Conservation (phyloP, 306 rosid genomes). For the Chamaecrista fasciculata region DNA sequence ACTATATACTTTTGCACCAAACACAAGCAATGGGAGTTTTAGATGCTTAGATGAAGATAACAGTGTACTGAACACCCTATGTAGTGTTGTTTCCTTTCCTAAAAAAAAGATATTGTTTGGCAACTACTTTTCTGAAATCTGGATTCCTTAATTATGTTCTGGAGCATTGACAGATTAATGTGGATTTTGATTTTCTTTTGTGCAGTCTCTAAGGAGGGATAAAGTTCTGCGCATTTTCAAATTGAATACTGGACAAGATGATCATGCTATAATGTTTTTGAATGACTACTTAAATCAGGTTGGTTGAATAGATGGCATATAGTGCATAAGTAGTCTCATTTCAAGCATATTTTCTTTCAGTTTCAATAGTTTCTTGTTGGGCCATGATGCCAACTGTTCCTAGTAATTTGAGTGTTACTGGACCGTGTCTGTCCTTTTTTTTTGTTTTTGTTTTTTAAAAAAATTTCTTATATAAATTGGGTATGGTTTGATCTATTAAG, state of each 20-base stretch:
- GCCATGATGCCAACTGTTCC: constrained; percentile 13
- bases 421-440: neutral
- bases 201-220: constrained; percentile 79
- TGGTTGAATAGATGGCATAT: constrained; percentile 21
- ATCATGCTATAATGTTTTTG: constrained; percentile 81
- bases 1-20: neutral
- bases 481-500: constrained; percentile 8
- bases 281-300: constrained; percentile 88
- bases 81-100: neutral
- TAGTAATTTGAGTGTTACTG: constrained; percentile 9
- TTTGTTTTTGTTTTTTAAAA: neutral
- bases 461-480: neutral
- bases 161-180: constrained; percentile 7
- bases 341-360: neutral
- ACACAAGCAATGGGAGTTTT: neutral
- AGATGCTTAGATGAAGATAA: neutral
- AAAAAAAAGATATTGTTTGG: neutral
- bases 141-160: neutral
- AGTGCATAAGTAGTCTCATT: neutral
- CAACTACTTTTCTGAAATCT: neutral
- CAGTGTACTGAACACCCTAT: neutral
- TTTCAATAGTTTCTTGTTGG: constrained; percentile 10
- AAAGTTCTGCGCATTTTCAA: constrained; percentile 80
- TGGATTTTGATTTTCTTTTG: constrained; percentile 14
- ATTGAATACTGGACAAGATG: constrained; percentile 88